Percentiles rank a stretch among this genome's conserved stretches.
phyloP scores from a whole-genome alignment of 2,329 filamentous ascomycete genomes.

The Aspergillus fructus region DNA sequence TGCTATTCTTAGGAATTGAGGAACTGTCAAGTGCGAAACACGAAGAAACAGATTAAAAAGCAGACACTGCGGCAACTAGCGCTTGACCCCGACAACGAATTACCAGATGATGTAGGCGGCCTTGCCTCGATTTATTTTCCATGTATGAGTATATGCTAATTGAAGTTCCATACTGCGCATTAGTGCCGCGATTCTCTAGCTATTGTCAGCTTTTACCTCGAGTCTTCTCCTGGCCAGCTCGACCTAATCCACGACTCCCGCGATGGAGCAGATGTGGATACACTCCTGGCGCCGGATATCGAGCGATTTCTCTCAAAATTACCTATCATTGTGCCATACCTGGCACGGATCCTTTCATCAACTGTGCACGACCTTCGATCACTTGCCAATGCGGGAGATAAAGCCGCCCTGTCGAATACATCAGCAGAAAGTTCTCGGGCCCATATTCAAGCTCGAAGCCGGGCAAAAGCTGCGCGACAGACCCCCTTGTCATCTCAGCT shows the following conservation, averaged over 20 bases:
- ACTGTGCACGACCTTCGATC: slow-evolving; percentile 28
- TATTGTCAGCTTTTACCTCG: slow-evolving; percentile 39
- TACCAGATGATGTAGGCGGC: slow-evolving; percentile 34
- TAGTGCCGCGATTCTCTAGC: slow-evolving; percentile 37
- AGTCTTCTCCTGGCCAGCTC: slow-evolving; percentile 26
- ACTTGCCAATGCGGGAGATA: slow-evolving; percentile 22
- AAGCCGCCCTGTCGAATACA: slow-evolving; percentile 5
- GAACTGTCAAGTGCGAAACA: slow-evolving; percentile 30
- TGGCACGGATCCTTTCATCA: slow-evolving; percentile 28
- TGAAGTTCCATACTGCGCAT: neutral
- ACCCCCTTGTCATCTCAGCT: slow-evolving; percentile 29
- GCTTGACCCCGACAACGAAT: slow-evolving; percentile 31
- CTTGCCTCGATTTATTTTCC: neutral
- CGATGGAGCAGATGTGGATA: slow-evolving; percentile 24
- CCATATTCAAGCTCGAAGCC: slow-evolving; percentile 15
- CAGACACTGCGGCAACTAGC: slow-evolving; percentile 32
- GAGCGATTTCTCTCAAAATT: slow-evolving; percentile 35
- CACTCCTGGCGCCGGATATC: slow-evolving; percentile 36
- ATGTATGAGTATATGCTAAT: neutral
- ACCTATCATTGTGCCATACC: slow-evolving; percentile 22
- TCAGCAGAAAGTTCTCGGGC: slow-evolving; percentile 15
- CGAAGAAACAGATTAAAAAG: slow-evolving; percentile 35
- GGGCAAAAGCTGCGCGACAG: slow-evolving; percentile 7
- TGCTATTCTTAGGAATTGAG: slow-evolving; percentile 33
- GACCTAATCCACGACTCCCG: slow-evolving; percentile 20